Conservation (phyloP, 2,329 filamentous ascomycete genomes). For the Paradendryphiella salina region DNA sequence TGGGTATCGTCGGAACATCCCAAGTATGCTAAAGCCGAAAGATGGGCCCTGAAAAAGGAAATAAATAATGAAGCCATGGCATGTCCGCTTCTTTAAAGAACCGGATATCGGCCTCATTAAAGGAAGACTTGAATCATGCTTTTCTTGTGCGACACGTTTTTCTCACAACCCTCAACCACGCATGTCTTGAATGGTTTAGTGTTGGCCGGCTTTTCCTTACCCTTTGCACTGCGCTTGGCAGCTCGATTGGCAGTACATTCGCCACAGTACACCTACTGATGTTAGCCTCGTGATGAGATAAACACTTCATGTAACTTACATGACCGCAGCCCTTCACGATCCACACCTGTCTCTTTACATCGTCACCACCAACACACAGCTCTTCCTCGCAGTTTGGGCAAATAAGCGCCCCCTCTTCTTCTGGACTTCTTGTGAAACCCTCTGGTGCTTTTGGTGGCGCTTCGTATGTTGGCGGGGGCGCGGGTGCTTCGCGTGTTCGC, state of each 20-base stretch:
- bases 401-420: conserved; percentile 71
- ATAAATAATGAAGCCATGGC: not conserved
- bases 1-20: conserved; percentile 18
- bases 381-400: conserved; percentile 89
- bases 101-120: conserved; percentile 19
- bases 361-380: conserved; percentile 70
- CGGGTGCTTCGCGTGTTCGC: conserved; percentile 26
- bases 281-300: not conserved
- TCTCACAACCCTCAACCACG: conserved; percentile 51
- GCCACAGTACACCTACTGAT: conserved; percentile 57
- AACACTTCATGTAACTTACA: conserved; percentile 58
- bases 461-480: conserved; percentile 57
- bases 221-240: conserved; percentile 45
- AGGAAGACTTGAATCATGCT: conserved; percentile 51
- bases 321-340: conserved; percentile 89
- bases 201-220: conserved; percentile 42
- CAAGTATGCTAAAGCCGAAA: conserved; percentile 5
- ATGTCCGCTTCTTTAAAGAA: not conserved
- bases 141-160: conserved; percentile 37
- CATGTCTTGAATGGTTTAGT: conserved; percentile 51
- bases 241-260: conserved; percentile 52
- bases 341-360: conserved; percentile 84
- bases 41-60: not conserved
- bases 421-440: conserved; percentile 81
- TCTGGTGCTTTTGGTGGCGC: conserved; percentile 65